Base-by-base conservation (phyloP, 2,329 filamentous ascomycete genomes). In the Tolypocladium nubicola region DNA sequence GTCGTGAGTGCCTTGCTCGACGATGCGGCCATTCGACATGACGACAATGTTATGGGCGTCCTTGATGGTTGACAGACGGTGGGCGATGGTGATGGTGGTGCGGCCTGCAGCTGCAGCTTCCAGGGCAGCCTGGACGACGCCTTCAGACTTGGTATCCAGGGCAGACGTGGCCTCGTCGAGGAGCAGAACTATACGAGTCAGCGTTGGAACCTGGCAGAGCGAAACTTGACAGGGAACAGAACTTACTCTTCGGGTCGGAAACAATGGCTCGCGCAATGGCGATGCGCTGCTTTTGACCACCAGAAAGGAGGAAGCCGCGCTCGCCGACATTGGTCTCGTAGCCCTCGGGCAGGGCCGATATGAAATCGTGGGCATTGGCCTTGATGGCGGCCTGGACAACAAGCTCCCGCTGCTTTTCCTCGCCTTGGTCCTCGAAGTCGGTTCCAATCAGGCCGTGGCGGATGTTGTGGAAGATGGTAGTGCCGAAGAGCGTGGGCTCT, bases 241-340 rank as follows among this genome's bases (percentile, higher is more conserved):
- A 66, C 76, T 69, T 65, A 79, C 76, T 86, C 75, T 92, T 95
- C 0, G 93, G 93, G 65, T 97, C 89, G 21, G 88, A 93, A 37
- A 97, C 90, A 57, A 97, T 83, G 43, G 92, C 92, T 66, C 91
- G 82, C 9, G 93, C 91, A 71, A 97, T 97, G 14, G 93, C 92
- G 67, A 97, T 95, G 64, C 94, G 89, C 73, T 97, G 94, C 72
- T 97, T 96, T 73, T 99, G 94, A 40, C 94, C 94, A 70, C 94
- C 94, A 57, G 90, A 96, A 10, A 99, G 79, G 55, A 97, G 75
- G 69, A 96, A 96, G 11, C 94, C 94, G 61, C 92, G 87, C 71
- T 97, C 91, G 57, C 94, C 94, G n/a, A 97, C 93, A 62, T 95
- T 86, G 0, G 94, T 97, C 62, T 96, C 83, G 66, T 97, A 97